Base-by-base conservation (phyloP, 768 basidiomycete species). In the Mycena rosella region DNA sequence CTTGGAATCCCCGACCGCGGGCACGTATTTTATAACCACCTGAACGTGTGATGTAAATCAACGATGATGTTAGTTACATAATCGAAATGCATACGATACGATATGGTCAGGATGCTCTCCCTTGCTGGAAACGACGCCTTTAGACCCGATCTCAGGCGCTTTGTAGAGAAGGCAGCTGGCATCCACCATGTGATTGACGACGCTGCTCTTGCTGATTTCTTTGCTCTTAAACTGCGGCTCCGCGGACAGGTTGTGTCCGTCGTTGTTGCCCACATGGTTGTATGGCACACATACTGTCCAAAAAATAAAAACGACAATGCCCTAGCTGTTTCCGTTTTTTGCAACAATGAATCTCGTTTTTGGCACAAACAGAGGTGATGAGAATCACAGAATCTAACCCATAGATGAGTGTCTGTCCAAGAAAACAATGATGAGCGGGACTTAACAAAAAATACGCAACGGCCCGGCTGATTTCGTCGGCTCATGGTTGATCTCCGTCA, bases 181-280 rank as follows among this genome's bases (percentile, higher is more conserved):
- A 63, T 89, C 88, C 58, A 98, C 96, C 97, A 98, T 98, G 79
- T 99, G 97, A 76, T 98, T 96, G 42, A 97, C 96, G 67, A 98
- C 96, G 71, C 89, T 93, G 73, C 92, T 93, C 89, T 99, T 98
- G 85, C 89, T 91, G 81, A 98, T 98, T 84, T 98, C 96, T 89
- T 99, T 99, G 85, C 91, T 93, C 84, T 91, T 92, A 90, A 98
- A 99, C 83, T 98, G 96, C 65, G 84, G 85, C 78, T 95, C 94
- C 9, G 95, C 92, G 56, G 89, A 91, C 76, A 99, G 83, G 82
- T 96, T 97, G 77, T 89, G 88, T 10, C 96, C 96, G 75, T 98
- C 97, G 79, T 99, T 98, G 86, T 98, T 98, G 18, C 97, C 97
- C 60, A 99, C 90, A 79, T 98, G 97, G n/a, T n/a, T n/a, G n/a